phyloP scores from a whole-genome alignment of 106 monocot species.

The Narthecium ossifragum region DNA sequence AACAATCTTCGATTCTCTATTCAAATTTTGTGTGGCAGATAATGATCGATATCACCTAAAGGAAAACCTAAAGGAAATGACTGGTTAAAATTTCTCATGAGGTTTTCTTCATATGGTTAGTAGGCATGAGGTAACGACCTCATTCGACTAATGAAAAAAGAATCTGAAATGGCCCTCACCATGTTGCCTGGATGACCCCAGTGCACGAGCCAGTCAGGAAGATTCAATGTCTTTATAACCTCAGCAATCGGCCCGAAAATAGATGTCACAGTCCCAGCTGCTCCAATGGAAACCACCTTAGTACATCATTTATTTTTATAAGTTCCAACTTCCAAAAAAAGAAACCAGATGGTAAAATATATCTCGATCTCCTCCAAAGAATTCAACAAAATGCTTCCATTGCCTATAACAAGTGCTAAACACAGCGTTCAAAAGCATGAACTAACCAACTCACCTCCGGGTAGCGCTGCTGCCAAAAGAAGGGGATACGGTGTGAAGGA shows the following conservation, averaged over 20 bases:
- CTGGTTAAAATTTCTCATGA: too few species aligned
- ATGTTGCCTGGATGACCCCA: slow-evolving; percentile 98
- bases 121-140: too few species aligned
- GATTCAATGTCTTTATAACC: slow-evolving; percentile 70
- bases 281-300: too few species aligned
- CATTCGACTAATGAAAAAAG: background rate
- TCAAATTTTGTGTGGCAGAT: too few species aligned
- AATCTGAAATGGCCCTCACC: too few species aligned
- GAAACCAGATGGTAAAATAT: background rate
- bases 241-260: slow-evolving; percentile 71
- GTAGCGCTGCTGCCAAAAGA: slow-evolving; percentile 29
- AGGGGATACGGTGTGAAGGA: slow-evolving; percentile 32
- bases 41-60: too few species aligned
- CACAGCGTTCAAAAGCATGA: background rate
- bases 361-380: background rate
- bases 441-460: slow-evolving; percentile 22
- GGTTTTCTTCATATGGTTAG: too few species aligned
- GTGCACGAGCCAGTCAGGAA: slow-evolving; percentile 90
- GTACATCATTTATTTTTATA: too few species aligned
- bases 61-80: too few species aligned
- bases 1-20: too few species aligned
- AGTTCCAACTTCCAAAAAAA: background rate
- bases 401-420: too few species aligned
- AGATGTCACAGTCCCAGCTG: slow-evolving; percentile 64
- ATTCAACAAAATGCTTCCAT: too few species aligned